Conservation (phyloP, 2,329 filamentous ascomycete genomes). For the Zasmidium citrigriseum region DNA sequence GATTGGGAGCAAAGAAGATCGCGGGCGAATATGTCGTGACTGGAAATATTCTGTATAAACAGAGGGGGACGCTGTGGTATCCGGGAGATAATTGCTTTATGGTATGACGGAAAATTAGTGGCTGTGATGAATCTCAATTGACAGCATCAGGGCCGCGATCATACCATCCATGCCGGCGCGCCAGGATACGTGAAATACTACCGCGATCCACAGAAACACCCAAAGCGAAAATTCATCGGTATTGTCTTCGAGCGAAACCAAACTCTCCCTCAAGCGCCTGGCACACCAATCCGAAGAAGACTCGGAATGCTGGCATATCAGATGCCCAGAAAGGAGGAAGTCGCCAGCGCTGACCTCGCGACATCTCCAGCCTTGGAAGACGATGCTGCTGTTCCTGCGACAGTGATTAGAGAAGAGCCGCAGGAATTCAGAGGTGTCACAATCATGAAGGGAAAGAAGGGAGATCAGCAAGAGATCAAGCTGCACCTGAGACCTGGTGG, state of each 20-base stretch:
- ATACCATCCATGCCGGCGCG: slow-evolving; percentile 86
- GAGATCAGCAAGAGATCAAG: slow-evolving; percentile 35
- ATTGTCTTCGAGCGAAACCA: slow-evolving; percentile 84
- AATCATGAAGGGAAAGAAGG: slow-evolving; percentile 33
- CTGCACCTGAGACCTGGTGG: slow-evolving; percentile 57
- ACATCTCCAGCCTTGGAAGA: slow-evolving; percentile 14
- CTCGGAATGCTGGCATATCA: slow-evolving; percentile 69
- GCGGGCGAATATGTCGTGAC: slow-evolving; percentile 92
- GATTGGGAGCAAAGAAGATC: slow-evolving; percentile 90
- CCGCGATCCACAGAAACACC: slow-evolving; percentile 78
- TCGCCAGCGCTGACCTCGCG: slow-evolving; percentile 16
- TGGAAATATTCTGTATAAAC: slow-evolving; percentile 97
- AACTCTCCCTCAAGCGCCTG: slow-evolving; percentile 72
- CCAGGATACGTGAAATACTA: slow-evolving; percentile 97
- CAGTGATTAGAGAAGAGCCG: slow-evolving; percentile 21
- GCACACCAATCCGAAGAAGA: slow-evolving; percentile 72
- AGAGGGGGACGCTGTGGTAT: slow-evolving; percentile 91
- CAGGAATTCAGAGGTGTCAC: slow-evolving; percentile 22
- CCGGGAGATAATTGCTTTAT: slow-evolving; percentile 94
- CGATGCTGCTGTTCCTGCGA: slow-evolving; percentile 21
- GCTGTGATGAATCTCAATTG: neutral
- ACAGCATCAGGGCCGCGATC: slow-evolving; percentile 69
- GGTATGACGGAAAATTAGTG: slow-evolving; percentile 28
- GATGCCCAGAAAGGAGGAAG: slow-evolving; percentile 26
- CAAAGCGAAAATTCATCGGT: slow-evolving; percentile 90